Percentiles rank a stretch among this genome's conserved stretches.
phyloP scores from a whole-genome alignment of 2,329 filamentous ascomycete genomes.

The Huntiella moniliformis region DNA sequence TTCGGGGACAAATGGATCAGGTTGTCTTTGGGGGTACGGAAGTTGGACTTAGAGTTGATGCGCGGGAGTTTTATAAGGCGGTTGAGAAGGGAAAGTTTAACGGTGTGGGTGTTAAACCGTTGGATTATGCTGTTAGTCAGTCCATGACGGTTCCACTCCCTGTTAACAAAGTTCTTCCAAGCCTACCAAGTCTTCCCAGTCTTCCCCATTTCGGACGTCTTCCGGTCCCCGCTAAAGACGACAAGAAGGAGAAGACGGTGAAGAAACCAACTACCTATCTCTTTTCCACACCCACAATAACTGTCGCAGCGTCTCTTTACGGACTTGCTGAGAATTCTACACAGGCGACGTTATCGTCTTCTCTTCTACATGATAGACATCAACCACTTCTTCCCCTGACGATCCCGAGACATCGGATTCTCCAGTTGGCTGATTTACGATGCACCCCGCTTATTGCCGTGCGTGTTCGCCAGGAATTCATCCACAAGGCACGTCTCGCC shows the following conservation, averaged over 20 bases:
- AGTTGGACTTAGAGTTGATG: constrained; percentile 21
- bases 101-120: constrained; percentile 14
- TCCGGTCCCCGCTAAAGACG: background rate
- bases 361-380: constrained; percentile 21
- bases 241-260: constrained; percentile 5
- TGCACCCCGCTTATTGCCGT: constrained; percentile 22
- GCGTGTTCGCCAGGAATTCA: constrained; percentile 23
- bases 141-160: constrained; percentile 21
- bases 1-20: constrained; percentile 9
- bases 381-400: constrained; percentile 22
- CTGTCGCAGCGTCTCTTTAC: constrained; percentile 23
- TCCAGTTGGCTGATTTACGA: constrained; percentile 21
- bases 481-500: constrained; percentile 9
- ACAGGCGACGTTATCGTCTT: constrained; percentile 15
- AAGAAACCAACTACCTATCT: constrained; percentile 11
- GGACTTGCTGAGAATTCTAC: constrained; percentile 20
- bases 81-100: constrained; percentile 2
- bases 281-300: constrained; percentile 19
- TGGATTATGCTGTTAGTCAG: constrained; percentile 24
- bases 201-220: background rate
- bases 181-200: constrained; percentile 5
- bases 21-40: constrained; percentile 16
- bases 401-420: constrained; percentile 19
- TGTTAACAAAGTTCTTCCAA: constrained; percentile 16
- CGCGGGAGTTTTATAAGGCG: constrained; percentile 7